phyloP scores from a whole-genome alignment of 2,329 filamentous ascomycete species.

The Cladophialophora chaetospira region DNA sequence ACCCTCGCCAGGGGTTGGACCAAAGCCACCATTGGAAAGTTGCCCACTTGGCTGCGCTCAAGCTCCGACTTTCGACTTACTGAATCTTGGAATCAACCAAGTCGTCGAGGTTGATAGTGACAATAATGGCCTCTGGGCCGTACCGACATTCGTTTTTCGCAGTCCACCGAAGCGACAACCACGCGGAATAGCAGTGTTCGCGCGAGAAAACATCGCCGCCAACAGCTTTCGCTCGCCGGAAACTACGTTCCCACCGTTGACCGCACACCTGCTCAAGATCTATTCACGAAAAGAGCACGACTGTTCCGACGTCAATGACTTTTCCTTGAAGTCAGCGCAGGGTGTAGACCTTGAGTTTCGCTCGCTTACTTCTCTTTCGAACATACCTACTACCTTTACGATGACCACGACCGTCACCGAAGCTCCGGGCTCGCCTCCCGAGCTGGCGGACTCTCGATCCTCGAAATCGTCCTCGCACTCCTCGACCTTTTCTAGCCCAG shows the following conservation, averaged over 20 bases:
- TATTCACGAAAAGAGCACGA: constrained; percentile 13
- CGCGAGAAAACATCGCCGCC: constrained; percentile 5
- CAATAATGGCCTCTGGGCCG: constrained; percentile 30
- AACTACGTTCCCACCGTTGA: constrained; percentile 23
- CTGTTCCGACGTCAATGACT: constrained; percentile 19
- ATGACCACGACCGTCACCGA: constrained; percentile 45
- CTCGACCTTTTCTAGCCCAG: constrained; percentile 69
- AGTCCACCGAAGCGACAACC: constrained; percentile 6
- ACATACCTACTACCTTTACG: constrained; percentile 36
- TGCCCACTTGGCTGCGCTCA: constrained; percentile 26
- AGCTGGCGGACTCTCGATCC: constrained; percentile 81
- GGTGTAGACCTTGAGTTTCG: constrained; percentile 16
- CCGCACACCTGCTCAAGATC: constrained; percentile 15
- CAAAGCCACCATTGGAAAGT: constrained; percentile 18
- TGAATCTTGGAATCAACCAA: constrained; percentile 39
- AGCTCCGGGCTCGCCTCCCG: constrained; percentile 69
- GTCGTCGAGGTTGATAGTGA: constrained; percentile 43
- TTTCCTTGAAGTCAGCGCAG: constrained; percentile 14
- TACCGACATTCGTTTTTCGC: constrained; percentile 24
- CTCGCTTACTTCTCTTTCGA: constrained; percentile 22
- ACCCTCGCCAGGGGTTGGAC: constrained; percentile 26
- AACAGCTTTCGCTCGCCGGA: constrained; percentile 23
- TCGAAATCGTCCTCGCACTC: constrained; percentile 88
- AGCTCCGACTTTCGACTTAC: constrained; percentile 22
- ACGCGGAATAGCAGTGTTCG: constrained; percentile 14